These are phyloP conservation scores for Agrocybe praecox DNA, from an alignment of 768 basidiomycete species.

Conservation along the genomic window DNA sequence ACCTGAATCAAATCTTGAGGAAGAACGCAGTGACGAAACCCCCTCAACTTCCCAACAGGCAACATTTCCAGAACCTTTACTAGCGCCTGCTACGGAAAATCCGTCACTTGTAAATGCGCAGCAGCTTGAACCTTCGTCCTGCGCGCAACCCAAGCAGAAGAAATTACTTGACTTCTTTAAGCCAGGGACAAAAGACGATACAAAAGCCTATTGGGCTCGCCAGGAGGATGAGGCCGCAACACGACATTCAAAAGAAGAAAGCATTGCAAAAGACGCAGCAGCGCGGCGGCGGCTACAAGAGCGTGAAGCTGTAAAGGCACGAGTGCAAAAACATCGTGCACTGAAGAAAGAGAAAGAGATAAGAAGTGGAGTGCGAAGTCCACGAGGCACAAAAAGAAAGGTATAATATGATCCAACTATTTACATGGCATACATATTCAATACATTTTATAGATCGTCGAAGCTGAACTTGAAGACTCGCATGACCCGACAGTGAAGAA, in stretches of 20 bases:
- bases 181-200: neutral
- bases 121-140: neutral
- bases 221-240: neutral
- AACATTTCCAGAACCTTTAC: neutral
- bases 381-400: neutral
- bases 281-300: neutral
- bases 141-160: neutral
- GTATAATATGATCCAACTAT: neutral
- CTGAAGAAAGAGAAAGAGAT: neutral
- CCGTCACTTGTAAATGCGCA: no score
- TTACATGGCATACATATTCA: neutral
- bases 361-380: neutral
- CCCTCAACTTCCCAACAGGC: no score
- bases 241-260: neutral
- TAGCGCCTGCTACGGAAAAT: no score
- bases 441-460: neutral
- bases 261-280: neutral
- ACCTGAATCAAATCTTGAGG: neutral
- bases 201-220: neutral
- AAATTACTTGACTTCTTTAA: neutral
- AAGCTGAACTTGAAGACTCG: neutral
- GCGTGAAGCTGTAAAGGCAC: neutral
- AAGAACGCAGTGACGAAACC: no score
- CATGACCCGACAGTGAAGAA: neutral
- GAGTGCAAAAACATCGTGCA: neutral